Percentiles rank a stretch among this genome's conserved stretches.
Evolutionary conservation across 2,329 filamentous ascomycete genomes (phyloP).

Genomic region (Diaporthe helianthi): DNA sequence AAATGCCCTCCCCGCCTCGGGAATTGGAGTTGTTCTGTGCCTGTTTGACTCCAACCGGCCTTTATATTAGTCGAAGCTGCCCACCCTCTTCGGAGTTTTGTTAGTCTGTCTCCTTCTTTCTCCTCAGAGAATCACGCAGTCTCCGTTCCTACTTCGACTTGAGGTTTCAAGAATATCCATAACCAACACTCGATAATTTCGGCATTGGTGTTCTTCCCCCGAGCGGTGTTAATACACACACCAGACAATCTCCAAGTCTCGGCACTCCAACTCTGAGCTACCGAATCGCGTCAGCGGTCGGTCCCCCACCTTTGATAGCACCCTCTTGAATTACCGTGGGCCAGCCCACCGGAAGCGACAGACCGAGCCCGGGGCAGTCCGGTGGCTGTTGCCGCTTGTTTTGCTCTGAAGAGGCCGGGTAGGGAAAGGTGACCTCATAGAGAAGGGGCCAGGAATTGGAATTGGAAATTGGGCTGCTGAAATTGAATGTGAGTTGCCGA

Average conservation of each 20-base stretch:
- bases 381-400: not conserved
- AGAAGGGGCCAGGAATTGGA: slow-evolving; percentile 1
- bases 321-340: slow-evolving; percentile 4
- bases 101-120: not conserved
- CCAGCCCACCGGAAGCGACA: slow-evolving; percentile 13
- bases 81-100: slow-evolving; percentile 25
- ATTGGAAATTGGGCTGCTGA: not conserved
- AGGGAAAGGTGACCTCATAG: slow-evolving; percentile 1
- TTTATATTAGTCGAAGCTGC: slow-evolving; percentile 26
- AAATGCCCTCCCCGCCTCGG: slow-evolving; percentile 1
- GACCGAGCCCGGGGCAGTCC: slow-evolving; percentile 4
- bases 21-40: slow-evolving; percentile 3
- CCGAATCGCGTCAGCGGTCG: slow-evolving; percentile 11
- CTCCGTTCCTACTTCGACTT: slow-evolving; percentile 6
- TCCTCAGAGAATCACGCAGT: not conserved
- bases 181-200: not conserved
- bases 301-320: slow-evolving; percentile 29
- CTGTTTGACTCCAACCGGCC: slow-evolving; percentile 23
- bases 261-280: not conserved
- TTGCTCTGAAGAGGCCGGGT: not conserved
- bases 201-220: not conserved
- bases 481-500: slow-evolving; percentile 29
- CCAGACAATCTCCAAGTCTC: slow-evolving; percentile 8
- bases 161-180: not conserved
- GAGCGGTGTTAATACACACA: not conserved